Base-by-base conservation (phyloP, 306 rosid species). In the Cicer judaicum region DNA sequence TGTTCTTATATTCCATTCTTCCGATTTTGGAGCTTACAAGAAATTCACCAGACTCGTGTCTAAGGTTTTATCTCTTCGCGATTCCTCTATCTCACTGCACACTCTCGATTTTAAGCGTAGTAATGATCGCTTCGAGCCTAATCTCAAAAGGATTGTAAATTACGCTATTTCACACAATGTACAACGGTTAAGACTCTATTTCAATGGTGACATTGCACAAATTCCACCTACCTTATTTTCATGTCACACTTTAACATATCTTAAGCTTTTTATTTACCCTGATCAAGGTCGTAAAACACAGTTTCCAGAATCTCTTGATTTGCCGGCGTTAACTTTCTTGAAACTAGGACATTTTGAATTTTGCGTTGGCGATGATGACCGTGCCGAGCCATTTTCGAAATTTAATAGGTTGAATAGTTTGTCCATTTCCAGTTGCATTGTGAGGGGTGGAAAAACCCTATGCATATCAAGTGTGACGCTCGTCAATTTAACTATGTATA, bases 131-230 rank as follows among this genome's bases (percentile, higher is more conserved):
- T 7, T 47, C 2, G 41, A 66, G 18, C 41, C 70, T 8, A 60
- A 57, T 0, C 5, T 79, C n/a, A 14, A 66, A 57, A 69, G 57
- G 12, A 24, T 74, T 7, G 16, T 67, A 0, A 48, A 9, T 7
- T 80, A 74, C 3, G 83, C 72, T 9, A 6, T 67, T 60, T 73
- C 79, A 3, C 71, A 74, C 47, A 59, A 80, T 18, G 79, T 80
- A 10, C 65, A 11, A 1, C 64, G 10, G 1, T 8, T 80, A 11
- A 46, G 24, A n/a, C 13, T 79, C 8, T 4, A 8, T 11, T 39
- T 53, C 43, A 0, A 12, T 0, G 41, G 62, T 3, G 59, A 78
- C 15, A 70, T 78, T 4, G 24, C 12, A 1, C 12, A 18, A 7
- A 8, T 79, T 39, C 79, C 14, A 0, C 48, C 7, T 0, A 19